Conservation (phyloP, 2,329 filamentous ascomycete genomes). For the Nothophaeocryptopus gaeumannii region DNA sequence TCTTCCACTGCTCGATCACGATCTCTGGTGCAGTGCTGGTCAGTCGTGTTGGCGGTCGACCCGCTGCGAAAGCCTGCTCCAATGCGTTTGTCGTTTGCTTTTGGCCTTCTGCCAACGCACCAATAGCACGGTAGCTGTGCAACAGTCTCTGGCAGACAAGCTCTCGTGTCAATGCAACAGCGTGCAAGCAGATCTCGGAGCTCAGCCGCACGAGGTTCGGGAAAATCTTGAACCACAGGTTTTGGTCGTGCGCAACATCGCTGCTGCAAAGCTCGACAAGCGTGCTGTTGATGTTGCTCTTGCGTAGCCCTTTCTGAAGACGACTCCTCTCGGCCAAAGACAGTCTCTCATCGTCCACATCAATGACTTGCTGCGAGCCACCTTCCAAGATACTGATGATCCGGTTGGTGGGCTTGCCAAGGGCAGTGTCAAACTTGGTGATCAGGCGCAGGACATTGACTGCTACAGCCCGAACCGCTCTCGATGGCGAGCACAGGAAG, state of each 20-base stretch:
- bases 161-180: conserved; percentile 84
- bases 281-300: conserved; percentile 77
- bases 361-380: conserved; percentile 82
- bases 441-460: conserved; percentile 90
- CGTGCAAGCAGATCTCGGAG: conserved; percentile 86
- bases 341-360: conserved; percentile 86
- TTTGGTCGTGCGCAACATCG: conserved; percentile 90
- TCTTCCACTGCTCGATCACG: conserved; percentile 94
- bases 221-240: conserved; percentile 96
- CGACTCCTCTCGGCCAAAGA: conserved; percentile 90
- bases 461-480: conserved; percentile 82
- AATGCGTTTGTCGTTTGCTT: conserved; percentile 56
- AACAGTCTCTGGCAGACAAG: conserved; percentile 88
- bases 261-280: conserved; percentile 93
- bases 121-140: conserved; percentile 87
- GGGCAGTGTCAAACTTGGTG: conserved; percentile 85
- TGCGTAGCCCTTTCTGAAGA: conserved; percentile 83
- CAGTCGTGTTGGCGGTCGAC: conserved; percentile 38
- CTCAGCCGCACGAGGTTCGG: conserved; percentile 89
- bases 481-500: conserved; percentile 93
- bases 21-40: conserved; percentile 75
- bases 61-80: conserved; percentile 50
- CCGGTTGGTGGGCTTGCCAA: conserved; percentile 72
- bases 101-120: conserved; percentile 68
- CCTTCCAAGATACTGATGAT: conserved; percentile 91